Percentiles rank a stretch among this genome's conserved stretches.
Evolutionary conservation across 257 asterid species (phyloP).

Genomic region (Leonotis leonurus): DNA sequence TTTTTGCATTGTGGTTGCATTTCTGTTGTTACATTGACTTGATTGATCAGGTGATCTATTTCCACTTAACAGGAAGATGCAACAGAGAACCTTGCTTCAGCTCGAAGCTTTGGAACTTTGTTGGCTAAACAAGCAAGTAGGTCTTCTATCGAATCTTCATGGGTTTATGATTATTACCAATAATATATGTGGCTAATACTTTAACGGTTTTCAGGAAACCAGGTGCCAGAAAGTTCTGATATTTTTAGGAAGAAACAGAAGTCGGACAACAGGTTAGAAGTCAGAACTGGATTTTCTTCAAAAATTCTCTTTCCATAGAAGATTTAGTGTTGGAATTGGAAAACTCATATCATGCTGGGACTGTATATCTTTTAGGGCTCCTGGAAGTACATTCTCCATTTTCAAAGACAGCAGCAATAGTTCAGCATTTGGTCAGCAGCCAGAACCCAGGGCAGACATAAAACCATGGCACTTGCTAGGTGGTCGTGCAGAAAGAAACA

Average conservation of each 20-base stretch:
- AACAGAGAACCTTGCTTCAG: slow-evolving; percentile 43
- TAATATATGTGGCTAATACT: slow-evolving; percentile 1
- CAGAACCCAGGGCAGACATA: slow-evolving; percentile 40
- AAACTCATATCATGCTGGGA: not conserved
- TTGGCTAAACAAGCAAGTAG: slow-evolving; percentile 51
- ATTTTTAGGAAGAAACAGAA: slow-evolving; percentile 54
- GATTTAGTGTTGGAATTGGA: too few species aligned
- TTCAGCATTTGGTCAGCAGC: slow-evolving; percentile 30
- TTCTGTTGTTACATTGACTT: slow-evolving; percentile 8
- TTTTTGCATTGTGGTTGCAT: not conserved
- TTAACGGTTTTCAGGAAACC: slow-evolving; percentile 49
- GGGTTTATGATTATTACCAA: not conserved
- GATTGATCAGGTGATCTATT: not conserved
- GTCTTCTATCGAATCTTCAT: slow-evolving; percentile 6
- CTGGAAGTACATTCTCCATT: slow-evolving; percentile 49
- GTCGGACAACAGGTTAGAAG: slow-evolving; percentile 56
- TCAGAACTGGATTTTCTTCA: slow-evolving; percentile 17
- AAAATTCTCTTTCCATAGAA: too few species aligned
- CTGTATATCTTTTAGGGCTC: slow-evolving; percentile 33
- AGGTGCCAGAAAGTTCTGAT: slow-evolving; percentile 47
- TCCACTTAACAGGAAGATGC: slow-evolving; percentile 50
- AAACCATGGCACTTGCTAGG: slow-evolving; percentile 77
- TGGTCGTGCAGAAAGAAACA: slow-evolving; percentile 85
- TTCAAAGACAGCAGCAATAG: slow-evolving; percentile 53
- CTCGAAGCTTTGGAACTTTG: slow-evolving; percentile 85